A percentile compares a stretch with the other conserved stretches of the same genome.
Evolutionary conservation across 768 basidiomycete species (phyloP).

Genomic region (Tylopilus felleus): DNA sequence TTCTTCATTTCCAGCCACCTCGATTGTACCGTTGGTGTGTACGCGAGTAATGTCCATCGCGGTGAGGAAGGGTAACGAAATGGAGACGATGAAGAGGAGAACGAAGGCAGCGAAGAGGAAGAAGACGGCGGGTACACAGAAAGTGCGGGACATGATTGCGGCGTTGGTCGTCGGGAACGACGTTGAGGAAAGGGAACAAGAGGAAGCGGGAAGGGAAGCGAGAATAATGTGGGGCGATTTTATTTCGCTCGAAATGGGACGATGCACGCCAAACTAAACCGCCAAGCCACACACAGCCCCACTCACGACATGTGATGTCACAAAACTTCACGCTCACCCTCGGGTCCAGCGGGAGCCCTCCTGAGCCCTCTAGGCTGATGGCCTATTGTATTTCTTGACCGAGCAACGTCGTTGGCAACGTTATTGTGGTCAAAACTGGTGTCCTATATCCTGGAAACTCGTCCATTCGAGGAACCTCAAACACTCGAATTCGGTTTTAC

Average conservation of each 20-base stretch:
- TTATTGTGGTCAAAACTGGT: too few relatives aligned
- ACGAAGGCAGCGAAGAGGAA: constrained; percentile 60
- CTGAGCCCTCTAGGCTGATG: too few relatives aligned
- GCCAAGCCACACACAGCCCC: background rate
- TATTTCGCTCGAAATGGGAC: constrained; percentile 16
- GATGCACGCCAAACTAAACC: background rate
- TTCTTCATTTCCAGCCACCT: constrained; percentile 19
- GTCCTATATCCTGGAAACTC: too few relatives aligned
- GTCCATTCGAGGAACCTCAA: too few relatives aligned
- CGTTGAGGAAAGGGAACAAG: constrained; percentile 7
- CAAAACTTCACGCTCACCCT: too few relatives aligned
- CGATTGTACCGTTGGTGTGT: constrained; percentile 39
- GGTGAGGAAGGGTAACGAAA: constrained; percentile 68
- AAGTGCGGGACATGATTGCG: constrained; percentile 41
- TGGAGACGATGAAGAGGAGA: constrained; percentile 62
- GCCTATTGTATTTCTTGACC: too few relatives aligned
- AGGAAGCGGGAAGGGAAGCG: background rate
- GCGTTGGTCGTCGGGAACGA: background rate
- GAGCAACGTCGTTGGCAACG: too few relatives aligned
- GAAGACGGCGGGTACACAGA: constrained; percentile 60
- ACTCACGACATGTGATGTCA: background rate
- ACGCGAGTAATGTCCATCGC: constrained; percentile 65
- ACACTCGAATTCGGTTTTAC: too few relatives aligned
- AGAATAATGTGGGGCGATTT: constrained; percentile 7
- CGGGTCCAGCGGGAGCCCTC: too few relatives aligned